These are phyloP conservation scores for Agaricus blazei DNA, from an alignment of 768 basidiomycete genomes.

Conservation along the genomic window DNA sequence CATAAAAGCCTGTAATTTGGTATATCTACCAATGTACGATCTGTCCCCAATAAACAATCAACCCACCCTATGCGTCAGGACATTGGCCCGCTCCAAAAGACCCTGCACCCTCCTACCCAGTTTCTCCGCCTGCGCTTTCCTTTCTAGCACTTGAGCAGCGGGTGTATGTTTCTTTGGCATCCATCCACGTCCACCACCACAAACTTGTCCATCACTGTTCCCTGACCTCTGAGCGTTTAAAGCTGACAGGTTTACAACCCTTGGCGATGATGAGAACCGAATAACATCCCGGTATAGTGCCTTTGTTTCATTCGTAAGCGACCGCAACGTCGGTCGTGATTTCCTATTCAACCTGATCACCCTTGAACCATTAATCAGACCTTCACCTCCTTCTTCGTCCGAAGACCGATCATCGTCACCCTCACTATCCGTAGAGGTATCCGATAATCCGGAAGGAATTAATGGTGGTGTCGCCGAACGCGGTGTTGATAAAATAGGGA, in stretches of 20 bases:
- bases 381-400: no score
- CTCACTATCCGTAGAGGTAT: slow-evolving; percentile 38
- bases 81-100: slow-evolving; percentile 61
- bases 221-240: slow-evolving; percentile 48
- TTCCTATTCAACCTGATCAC: slow-evolving; percentile 35
- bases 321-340: slow-evolving; percentile 50
- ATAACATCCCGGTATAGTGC: slow-evolving; percentile 87
- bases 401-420: no score
- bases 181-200: slow-evolving; percentile 54
- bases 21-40: background rate
- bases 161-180: slow-evolving; percentile 77
- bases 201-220: slow-evolving; percentile 30
- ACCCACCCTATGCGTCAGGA: slow-evolving; percentile 19
- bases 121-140: slow-evolving; percentile 70
- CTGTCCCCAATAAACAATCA: background rate
- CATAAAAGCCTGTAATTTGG: no score
- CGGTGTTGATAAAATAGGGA: slow-evolving; percentile 26
- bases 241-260: slow-evolving; percentile 79
- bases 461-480: slow-evolving; percentile 62
- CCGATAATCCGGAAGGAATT: slow-evolving; percentile 59
- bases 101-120: slow-evolving; percentile 66
- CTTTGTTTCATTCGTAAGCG: slow-evolving; percentile 79
- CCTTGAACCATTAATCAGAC: slow-evolving; percentile 23
- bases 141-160: slow-evolving; percentile 73
- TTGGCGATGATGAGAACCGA: slow-evolving; percentile 74